Evolutionary conservation across 495 filamentous ascomycete genomes (phyloP).

Genomic region (Neurospora hispaniola): DNA sequence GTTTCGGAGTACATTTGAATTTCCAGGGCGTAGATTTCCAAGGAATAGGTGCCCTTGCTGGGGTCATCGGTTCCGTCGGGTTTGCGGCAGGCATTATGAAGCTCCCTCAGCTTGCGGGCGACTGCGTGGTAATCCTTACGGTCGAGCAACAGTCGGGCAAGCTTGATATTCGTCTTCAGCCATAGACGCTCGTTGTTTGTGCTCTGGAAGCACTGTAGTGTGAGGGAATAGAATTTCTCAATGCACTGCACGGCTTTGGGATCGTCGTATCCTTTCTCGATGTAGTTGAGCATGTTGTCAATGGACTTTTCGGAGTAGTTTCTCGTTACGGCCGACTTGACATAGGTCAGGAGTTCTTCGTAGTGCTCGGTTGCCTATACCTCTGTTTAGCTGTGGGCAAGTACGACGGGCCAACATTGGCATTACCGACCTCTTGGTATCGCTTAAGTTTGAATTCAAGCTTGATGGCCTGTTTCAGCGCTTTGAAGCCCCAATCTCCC

Average conservation of each 20-base stretch:
- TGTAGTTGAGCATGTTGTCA: constrained; percentile 98
- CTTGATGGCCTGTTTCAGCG: constrained; percentile 94
- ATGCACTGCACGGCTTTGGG: constrained; percentile 68
- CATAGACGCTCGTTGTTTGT: constrained; percentile 97
- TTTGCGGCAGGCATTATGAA: constrained; percentile 81
- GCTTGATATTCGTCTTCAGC: constrained; percentile 97
- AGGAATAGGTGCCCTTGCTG: constrained; percentile 89
- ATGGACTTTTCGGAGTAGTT: constrained; percentile 99
- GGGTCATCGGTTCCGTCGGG: constrained; percentile 88
- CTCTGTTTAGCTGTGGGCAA: constrained; percentile 1
- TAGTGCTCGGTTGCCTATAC: constrained; percentile 88
- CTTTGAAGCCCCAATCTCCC: constrained; percentile 98
- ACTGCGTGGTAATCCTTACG: constrained; percentile 78
- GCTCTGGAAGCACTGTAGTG: constrained; percentile 86
- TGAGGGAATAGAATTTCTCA: constrained; percentile 92
- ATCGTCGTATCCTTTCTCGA: constrained; percentile 85
- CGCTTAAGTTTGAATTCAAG: constrained; percentile 80
- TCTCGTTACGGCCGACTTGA: constrained; percentile 90
- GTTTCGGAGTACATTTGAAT: constrained; percentile 98
- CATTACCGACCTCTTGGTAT: constrained; percentile 54
- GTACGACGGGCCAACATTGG: too few species aligned
- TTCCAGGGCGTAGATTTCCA: constrained; percentile 93
- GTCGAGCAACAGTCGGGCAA: constrained; percentile 82
- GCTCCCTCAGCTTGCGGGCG: constrained; percentile 72
- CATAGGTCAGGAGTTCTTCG: constrained; percentile 88